A percentile compares a stretch with the other conserved stretches of the same genome.
Evolutionary conservation across 345 rosid genomes (phyloP).

Genomic region (Corymbia maculata): DNA sequence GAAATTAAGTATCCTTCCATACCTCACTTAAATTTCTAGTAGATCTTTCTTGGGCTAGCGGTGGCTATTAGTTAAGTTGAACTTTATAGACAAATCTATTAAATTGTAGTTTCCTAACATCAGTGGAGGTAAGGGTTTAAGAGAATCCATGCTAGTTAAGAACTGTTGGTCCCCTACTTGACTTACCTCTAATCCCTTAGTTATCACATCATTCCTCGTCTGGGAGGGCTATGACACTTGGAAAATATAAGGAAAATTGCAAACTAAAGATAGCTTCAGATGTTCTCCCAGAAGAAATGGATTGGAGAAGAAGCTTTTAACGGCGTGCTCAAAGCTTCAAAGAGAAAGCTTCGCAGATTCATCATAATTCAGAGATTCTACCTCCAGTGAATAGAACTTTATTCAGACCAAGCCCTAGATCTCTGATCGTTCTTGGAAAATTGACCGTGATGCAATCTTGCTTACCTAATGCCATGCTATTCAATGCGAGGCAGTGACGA

Average conservation of each 20-base stretch:
- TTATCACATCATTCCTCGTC: neutral
- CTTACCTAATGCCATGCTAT: neutral
- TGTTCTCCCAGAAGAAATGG: neutral
- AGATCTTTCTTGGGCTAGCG: rapidly evolving
- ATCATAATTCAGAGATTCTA: neutral
- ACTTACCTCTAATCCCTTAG: neutral
- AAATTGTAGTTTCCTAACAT: too few relatives aligned
- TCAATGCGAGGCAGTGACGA: rapidly evolving
- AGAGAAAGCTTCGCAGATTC: rapidly evolving
- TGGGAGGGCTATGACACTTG: neutral
- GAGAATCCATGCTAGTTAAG: neutral
- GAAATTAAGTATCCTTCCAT: neutral
- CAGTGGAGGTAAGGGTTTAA: neutral
- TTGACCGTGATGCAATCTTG: rapidly evolving
- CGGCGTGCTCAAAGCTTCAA: neutral
- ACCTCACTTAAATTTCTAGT: neutral
- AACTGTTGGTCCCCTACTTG: neutral
- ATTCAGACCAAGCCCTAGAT: neutral
- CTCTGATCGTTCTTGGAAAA: neutral
- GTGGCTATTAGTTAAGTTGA: neutral
- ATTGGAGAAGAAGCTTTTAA: neutral
- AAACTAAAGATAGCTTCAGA: neutral
- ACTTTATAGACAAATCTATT: neutral
- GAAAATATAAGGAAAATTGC: too few relatives aligned
- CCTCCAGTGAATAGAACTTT: neutral